Conservation (phyloP, 306 rosid genomes). For the Trifolium pratense region DNA sequence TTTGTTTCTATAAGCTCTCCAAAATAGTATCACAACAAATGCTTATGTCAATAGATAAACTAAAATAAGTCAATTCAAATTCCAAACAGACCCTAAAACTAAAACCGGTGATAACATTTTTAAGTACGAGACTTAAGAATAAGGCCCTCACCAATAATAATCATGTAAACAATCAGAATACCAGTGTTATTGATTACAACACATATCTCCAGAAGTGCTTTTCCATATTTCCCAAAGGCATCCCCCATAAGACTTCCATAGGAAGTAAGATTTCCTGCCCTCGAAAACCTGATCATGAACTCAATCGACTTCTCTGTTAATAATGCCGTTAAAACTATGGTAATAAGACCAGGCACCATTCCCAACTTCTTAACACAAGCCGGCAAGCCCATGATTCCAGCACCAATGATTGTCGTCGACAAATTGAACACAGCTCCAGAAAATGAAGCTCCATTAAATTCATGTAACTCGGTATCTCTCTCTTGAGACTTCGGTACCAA, state of each 20-base stretch:
- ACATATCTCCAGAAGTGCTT: conserved; percentile 60
- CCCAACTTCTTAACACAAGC: conserved; percentile 82
- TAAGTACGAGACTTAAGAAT: neutral
- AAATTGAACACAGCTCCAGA: conserved; percentile 88
- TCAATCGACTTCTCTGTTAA: conserved; percentile 77
- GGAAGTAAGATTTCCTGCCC: conserved; percentile 67
- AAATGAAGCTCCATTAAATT: conserved; percentile 84
- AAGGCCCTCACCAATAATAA: conserved; percentile 65
- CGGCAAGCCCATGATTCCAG: conserved; percentile 93
- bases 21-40: no score
- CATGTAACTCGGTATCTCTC: conserved; percentile 55
- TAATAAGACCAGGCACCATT: conserved; percentile 74
- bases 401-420: conserved; percentile 84
- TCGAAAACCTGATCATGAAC: conserved; percentile 66
- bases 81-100: neutral
- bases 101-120: neutral
- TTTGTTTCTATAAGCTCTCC: no score
- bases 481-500: conserved; percentile 61
- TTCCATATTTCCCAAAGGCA: conserved; percentile 76
- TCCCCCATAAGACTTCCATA: conserved; percentile 80
- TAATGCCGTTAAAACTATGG: conserved; percentile 67
- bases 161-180: conserved; percentile 78
- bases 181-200: conserved; percentile 75
- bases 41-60: no score
- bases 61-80: no score